Percentiles rank a stretch among this genome's conserved stretches.
These are phyloP conservation scores for Lunularia cruciata DNA, from an alignment of 225 moss, liverwort and hornwort genomes.

Conservation along the genomic window DNA sequence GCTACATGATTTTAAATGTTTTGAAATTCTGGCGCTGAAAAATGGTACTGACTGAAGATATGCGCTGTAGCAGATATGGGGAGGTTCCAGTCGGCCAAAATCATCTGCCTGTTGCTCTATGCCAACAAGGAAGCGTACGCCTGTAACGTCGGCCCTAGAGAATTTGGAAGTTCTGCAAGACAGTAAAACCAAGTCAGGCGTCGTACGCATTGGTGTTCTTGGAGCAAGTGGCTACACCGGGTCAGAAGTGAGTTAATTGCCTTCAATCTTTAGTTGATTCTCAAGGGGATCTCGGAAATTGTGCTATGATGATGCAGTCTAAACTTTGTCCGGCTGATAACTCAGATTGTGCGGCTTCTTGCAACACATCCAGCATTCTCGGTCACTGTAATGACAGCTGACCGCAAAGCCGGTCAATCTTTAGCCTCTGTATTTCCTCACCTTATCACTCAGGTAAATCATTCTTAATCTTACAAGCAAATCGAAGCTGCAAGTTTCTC, in stretches of 20 bases:
- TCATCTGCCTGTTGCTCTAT: not conserved
- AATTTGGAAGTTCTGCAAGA: conserved; percentile 22
- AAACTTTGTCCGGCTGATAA: not conserved
- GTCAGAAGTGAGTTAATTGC: conserved; percentile 62
- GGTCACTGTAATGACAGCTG: conserved; percentile 86
- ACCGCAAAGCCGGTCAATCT: conserved; percentile 88
- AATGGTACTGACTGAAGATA: too few species aligned
- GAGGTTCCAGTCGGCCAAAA: conserved; percentile 3
- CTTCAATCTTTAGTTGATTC: not conserved
- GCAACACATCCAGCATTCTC: conserved; percentile 74
- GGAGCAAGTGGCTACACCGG: conserved; percentile 97
- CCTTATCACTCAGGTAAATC: conserved; percentile 56
- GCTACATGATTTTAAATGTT: too few species aligned
- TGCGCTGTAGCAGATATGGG: conserved; percentile 24
- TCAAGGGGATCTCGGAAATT: not conserved
- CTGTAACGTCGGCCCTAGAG: conserved; percentile 35
- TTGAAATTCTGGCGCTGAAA: too few species aligned
- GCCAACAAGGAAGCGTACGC: conserved; percentile 4
- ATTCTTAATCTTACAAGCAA: too few species aligned
- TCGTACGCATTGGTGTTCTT: conserved; percentile 74
- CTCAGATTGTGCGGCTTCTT: conserved; percentile 71
- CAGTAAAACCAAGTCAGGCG: conserved; percentile 11
- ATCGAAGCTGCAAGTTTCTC: too few species aligned
- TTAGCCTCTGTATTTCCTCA: conserved; percentile 82
- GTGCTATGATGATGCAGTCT: not conserved